phyloP scores from a whole-genome alignment of 2,329 filamentous ascomycete species.

The Fusarium luffae region DNA sequence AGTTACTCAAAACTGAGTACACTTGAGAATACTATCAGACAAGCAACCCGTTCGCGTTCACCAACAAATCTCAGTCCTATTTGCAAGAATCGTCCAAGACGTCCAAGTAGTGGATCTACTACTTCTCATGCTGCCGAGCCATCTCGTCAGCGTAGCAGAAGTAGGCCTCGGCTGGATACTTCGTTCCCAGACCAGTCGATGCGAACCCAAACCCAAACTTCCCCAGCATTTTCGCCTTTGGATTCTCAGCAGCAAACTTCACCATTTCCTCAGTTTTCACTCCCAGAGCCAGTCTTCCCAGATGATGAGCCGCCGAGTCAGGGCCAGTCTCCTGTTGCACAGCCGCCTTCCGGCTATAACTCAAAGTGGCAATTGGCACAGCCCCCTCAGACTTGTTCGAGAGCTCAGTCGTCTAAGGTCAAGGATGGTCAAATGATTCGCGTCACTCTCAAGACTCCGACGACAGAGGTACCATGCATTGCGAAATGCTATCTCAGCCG shows the following conservation, averaged over 20 bases:
- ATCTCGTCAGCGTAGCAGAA: neutral
- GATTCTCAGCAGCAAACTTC: conserved; percentile 7
- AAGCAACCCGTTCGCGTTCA: conserved; percentile 26
- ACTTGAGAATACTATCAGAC: conserved; percentile 19
- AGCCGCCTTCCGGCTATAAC: conserved; percentile 1
- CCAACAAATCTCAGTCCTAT: conserved; percentile 28
- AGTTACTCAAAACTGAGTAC: conserved; percentile 10
- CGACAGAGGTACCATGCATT: conserved; percentile 29
- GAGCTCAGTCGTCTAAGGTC: conserved; percentile 19
- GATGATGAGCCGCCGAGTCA: conserved; percentile 19
- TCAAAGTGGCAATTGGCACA: conserved; percentile 21
- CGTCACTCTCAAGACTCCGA: conserved; percentile 23
- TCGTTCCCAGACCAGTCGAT: conserved; percentile 1
- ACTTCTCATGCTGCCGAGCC: neutral
- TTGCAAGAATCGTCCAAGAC: conserved; percentile 8
- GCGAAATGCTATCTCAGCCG: conserved; percentile 29
- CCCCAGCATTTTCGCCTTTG: conserved; percentile 3
- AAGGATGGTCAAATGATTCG: conserved; percentile 36
- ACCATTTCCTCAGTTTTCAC: conserved; percentile 7
- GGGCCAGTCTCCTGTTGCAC: conserved; percentile 25
- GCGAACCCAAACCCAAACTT: conserved; percentile 2
- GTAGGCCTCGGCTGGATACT: neutral
- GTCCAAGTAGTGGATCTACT: conserved; percentile 14
- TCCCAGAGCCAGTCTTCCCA: conserved; percentile 13
- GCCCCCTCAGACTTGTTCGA: neutral